phyloP scores from a whole-genome alignment of 129 eudicot genomes.

The Glebionis coronaria region DNA sequence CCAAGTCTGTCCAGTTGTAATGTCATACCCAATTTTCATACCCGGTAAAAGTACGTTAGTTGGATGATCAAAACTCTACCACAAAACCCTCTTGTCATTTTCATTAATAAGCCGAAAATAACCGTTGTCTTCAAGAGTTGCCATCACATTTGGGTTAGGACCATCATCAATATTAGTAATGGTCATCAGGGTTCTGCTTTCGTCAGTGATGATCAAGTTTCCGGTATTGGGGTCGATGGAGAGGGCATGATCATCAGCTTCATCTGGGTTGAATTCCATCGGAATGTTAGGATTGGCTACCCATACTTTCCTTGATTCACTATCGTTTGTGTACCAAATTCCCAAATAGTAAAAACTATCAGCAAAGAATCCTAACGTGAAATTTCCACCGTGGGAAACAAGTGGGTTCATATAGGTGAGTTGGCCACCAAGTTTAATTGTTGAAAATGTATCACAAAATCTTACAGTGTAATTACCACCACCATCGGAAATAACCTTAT shows the following conservation, averaged over 20 bases:
- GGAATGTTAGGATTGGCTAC: conserved; percentile 36
- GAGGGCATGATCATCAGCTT: background rate
- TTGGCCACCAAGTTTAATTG: background rate
- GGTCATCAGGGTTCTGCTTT: conserved; percentile 2
- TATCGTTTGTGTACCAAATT: conserved; percentile 31
- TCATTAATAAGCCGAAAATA: background rate
- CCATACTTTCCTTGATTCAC: conserved; percentile 20
- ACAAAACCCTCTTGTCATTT: conserved; percentile 20
- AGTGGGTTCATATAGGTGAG: conserved; percentile 8
- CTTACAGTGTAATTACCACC: conserved; percentile 20
- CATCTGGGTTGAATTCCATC: conserved; percentile 1
- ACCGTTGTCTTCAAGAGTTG: conserved; percentile 17
- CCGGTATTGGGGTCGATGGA: conserved; percentile 18
- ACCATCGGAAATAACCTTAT: conserved; percentile 8
- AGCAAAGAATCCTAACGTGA: conserved; percentile 31
- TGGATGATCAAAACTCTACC: conserved; percentile 35
- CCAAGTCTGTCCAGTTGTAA: conserved; percentile 7
- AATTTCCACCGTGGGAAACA: conserved; percentile 4
- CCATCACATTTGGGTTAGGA: conserved; percentile 19
- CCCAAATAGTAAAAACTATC: conserved; percentile 22
- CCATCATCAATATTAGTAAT: conserved; percentile 1
- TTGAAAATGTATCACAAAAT: conserved; percentile 16
- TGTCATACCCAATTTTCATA: conserved; percentile 28
- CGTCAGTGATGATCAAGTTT: conserved; percentile 12
- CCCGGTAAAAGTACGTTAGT: conserved; percentile 24